Conservation (phyloP, 2,329 filamentous ascomycete genomes). For the Exophiala bonariae region DNA sequence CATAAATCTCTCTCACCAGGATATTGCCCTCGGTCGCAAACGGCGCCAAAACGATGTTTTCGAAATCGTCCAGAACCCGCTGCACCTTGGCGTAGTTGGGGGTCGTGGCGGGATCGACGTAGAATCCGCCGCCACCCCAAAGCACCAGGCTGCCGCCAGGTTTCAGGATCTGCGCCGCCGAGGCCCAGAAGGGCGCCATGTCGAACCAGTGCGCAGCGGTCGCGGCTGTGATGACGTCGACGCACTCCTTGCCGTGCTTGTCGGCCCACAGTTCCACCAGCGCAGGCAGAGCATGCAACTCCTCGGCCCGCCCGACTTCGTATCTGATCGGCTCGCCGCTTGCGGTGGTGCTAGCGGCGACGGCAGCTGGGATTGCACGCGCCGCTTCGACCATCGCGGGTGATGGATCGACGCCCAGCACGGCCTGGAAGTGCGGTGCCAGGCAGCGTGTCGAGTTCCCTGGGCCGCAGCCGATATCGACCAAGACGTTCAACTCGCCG, state of each 20-base stretch:
- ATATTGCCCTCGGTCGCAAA: constrained; percentile 47
- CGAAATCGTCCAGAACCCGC: constrained; percentile 39
- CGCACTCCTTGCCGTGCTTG: constrained; percentile 27
- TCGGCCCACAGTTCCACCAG: constrained; percentile 29
- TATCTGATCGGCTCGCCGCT: constrained; percentile 40
- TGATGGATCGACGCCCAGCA: constrained; percentile 54
- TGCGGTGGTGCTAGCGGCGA: constrained; percentile 32
- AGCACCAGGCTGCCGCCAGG: constrained; percentile 57
- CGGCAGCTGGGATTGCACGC: constrained; percentile 31
- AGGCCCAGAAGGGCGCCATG: constrained; percentile 51
- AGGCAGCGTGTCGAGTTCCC: constrained; percentile 51
- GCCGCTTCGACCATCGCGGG: constrained; percentile 56
- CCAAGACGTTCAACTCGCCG: constrained; percentile 42
- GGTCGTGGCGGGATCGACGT: constrained; percentile 33
- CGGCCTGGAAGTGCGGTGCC: constrained; percentile 46
- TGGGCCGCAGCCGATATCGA: constrained; percentile 61
- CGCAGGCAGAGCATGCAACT: constrained; percentile 35
- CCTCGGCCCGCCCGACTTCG: constrained; percentile 46
- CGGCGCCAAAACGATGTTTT: constrained; percentile 37
- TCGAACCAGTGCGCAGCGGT: constrained; percentile 62
- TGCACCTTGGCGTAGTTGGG: constrained; percentile 47
- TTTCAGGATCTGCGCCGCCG: constrained; percentile 48
- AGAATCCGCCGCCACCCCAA: constrained; percentile 41
- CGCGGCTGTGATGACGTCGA: constrained; percentile 54
- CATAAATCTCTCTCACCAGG: constrained; percentile 43